Conservation (phyloP, 495 filamentous ascomycete genomes). For the Daldinia caldariorum region DNA sequence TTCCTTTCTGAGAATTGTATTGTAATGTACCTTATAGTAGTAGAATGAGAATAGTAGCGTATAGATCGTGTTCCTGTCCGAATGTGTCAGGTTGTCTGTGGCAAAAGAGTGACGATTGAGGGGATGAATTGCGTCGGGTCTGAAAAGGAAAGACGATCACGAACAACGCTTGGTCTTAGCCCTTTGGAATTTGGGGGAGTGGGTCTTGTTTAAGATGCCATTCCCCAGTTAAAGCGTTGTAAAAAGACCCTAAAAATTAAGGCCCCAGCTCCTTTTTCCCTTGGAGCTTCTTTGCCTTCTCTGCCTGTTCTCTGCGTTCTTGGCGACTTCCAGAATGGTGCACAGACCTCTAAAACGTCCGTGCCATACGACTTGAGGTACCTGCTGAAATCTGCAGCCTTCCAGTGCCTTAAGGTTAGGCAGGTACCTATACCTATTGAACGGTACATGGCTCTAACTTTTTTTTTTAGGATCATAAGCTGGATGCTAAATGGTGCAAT, state of each 20-base stretch:
- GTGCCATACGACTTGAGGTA: slow-evolving; percentile 33
- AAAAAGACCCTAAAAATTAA: slow-evolving; percentile 10
- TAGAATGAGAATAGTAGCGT: neutral
- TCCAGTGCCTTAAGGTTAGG: slow-evolving; percentile 22
- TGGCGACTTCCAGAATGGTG: slow-evolving; percentile 48
- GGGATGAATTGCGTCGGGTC: slow-evolving; percentile 22
- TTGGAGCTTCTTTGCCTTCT: slow-evolving; percentile 40
- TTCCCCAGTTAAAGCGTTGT: slow-evolving; percentile 36
- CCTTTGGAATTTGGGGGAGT: slow-evolving; percentile 39
- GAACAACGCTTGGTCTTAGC: slow-evolving; percentile 34
- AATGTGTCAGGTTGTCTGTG: slow-evolving; percentile 23
- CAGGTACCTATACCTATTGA: slow-evolving; percentile 8
- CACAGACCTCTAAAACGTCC: slow-evolving; percentile 41
- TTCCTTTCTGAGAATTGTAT: slow-evolving; percentile 5
- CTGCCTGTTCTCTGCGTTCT: slow-evolving; percentile 31
- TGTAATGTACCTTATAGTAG: neutral
- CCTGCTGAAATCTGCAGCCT: slow-evolving; percentile 36
- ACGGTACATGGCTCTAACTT: slow-evolving; percentile 2
- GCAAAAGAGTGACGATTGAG: slow-evolving; percentile 44
- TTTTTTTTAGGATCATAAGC: neutral
- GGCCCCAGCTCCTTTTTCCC: slow-evolving; percentile 36
- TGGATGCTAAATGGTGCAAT: slow-evolving; percentile 5
- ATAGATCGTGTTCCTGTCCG: neutral
- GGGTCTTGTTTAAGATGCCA: slow-evolving; percentile 31
- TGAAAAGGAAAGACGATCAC: slow-evolving; percentile 26